Evolutionary conservation across 768 basidiomycete genomes (phyloP).

Genomic region (Daedaleopsis sinensis): DNA sequence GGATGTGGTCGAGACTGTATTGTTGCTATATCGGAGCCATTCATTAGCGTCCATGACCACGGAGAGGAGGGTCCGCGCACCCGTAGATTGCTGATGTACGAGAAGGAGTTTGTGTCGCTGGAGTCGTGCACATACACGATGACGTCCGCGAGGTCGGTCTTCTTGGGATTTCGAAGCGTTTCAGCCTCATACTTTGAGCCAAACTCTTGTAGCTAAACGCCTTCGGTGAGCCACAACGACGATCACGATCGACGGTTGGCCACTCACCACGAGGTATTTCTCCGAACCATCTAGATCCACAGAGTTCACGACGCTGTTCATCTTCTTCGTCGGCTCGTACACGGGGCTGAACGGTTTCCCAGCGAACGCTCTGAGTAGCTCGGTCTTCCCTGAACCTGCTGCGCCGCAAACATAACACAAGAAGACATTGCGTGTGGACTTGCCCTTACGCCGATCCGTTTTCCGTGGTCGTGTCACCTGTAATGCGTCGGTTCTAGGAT

Average conservation of each 20-base stretch:
- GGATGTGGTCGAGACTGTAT: constrained; percentile 93
- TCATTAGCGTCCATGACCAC: constrained; percentile 16
- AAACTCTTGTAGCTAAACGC: constrained; percentile 87
- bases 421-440: constrained; percentile 90
- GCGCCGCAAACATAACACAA: constrained; percentile 93
- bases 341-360: constrained; percentile 73
- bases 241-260: background rate
- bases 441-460: constrained; percentile 83
- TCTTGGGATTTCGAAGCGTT: constrained; percentile 84
- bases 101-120: constrained; percentile 98
- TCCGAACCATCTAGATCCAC: constrained; percentile 95
- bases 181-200: constrained; percentile 95
- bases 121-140: constrained; percentile 97
- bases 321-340: constrained; percentile 89
- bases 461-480: constrained; percentile 85
- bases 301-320: constrained; percentile 90
- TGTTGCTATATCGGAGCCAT: constrained; percentile 71
- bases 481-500: constrained; percentile 80
- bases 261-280: constrained; percentile 92
- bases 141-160: constrained; percentile 90
- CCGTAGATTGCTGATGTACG: constrained; percentile 94
- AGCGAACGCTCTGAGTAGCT: constrained; percentile 80
- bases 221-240: background rate
- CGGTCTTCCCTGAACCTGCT: constrained; percentile 95
- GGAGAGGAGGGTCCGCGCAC: constrained; percentile 45